phyloP scores from a whole-genome alignment of 2,329 filamentous ascomycete genomes.

The Fonsecaea pugnacius region DNA sequence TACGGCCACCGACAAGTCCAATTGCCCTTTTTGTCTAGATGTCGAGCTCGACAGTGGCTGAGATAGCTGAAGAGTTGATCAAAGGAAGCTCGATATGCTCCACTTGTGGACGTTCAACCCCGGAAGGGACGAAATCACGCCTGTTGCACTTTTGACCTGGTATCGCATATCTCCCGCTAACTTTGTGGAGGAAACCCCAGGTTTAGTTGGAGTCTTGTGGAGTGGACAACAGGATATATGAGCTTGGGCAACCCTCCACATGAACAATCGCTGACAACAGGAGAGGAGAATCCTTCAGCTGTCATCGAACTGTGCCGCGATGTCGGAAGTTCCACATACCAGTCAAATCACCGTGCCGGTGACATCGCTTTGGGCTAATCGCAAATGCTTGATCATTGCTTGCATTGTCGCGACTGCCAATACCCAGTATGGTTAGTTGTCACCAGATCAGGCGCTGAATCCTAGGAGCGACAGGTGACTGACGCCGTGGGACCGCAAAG shows the following conservation, averaged over 20 bases:
- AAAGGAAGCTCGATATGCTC: neutral
- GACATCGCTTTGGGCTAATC: constrained; percentile 18
- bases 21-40: constrained; percentile 5
- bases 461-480: neutral
- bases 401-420: constrained; percentile 14
- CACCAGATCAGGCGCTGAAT: neutral
- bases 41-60: neutral
- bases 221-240: constrained; percentile 11
- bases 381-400: constrained; percentile 10
- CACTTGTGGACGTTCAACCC: constrained; percentile 6
- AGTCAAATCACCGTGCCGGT: constrained; percentile 13
- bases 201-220: neutral
- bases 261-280: neutral
- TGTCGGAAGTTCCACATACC: constrained; percentile 18
- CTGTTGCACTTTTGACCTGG: neutral
- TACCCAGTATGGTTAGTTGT: constrained; percentile 14
- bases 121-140: neutral
- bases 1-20: neutral
- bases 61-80: neutral
- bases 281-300: neutral
- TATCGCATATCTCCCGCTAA: neutral
- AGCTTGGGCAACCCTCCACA: neutral
- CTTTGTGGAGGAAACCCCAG: constrained; percentile 12
- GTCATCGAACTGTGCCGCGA: constrained; percentile 6
- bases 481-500: constrained; percentile 13